Evolutionary conservation across 140 eudicot species (phyloP).

Genomic region (Bidens hawaiensis): DNA sequence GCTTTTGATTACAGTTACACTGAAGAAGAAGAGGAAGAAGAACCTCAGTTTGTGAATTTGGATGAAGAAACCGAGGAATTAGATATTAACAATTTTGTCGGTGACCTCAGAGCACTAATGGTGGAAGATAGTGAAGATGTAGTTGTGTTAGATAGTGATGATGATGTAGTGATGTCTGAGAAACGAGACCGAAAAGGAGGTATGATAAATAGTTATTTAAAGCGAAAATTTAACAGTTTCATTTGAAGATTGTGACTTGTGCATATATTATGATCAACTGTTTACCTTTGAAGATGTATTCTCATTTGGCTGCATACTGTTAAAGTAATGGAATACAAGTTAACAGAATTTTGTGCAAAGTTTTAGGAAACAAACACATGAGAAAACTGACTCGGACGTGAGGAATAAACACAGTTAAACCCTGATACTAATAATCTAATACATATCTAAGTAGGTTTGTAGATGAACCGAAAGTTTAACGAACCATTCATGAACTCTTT

Average conservation of each 20-base stretch:
- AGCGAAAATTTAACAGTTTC: not conserved
- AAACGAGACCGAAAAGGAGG: constrained; percentile 28
- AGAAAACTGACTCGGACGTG: too few relatives aligned
- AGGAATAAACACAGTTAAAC: too few relatives aligned
- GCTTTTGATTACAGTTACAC: constrained; percentile 38
- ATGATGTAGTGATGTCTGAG: constrained; percentile 44
- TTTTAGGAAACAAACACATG: too few relatives aligned
- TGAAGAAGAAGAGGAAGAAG: constrained; percentile 32
- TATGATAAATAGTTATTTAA: constrained; percentile 1
- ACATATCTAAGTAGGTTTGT: too few relatives aligned
- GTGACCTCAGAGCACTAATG: constrained; percentile 29
- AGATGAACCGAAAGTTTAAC: too few relatives aligned
- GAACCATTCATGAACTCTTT: too few relatives aligned
- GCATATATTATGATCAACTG: constrained; percentile 8
- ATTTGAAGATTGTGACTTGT: constrained; percentile 6
- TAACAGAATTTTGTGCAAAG: too few relatives aligned
- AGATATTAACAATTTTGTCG: constrained; percentile 37
- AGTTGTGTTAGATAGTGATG: constrained; percentile 80
- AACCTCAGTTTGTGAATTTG: constrained; percentile 27
- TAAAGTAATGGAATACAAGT: too few relatives aligned
- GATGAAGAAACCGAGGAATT: constrained; percentile 48
- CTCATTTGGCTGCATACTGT: not conserved
- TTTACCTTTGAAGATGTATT: not conserved
- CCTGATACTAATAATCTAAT: too few relatives aligned
- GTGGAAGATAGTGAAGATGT: constrained; percentile 47